Base-by-base conservation (phyloP, 192 early-diverging fungal species). In the Coemansia sp. region DNA sequence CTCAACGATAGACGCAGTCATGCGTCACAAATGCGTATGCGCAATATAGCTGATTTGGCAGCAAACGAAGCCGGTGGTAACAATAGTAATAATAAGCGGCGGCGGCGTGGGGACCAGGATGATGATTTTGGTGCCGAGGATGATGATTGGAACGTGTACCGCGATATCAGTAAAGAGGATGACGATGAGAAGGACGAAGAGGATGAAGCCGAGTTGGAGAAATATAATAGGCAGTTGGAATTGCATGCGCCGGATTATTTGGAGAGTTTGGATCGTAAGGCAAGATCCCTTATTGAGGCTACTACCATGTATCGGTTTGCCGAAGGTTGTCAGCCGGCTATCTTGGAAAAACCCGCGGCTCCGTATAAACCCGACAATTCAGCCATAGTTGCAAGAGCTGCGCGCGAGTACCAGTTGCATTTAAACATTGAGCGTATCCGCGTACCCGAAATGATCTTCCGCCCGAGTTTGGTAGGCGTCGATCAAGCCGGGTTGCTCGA, bases 101-200 rank as follows among this genome's bases (percentile, higher is more conserved):
- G 83, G 20, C 68, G 79, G 31, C 72, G 79, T 10, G 76, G 76
- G 22, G 80, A 75, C 20, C 66, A 74, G 25, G 94, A 94, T 73
- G 95, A 97, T 61, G 92, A 89, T 4, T 97, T 97, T 84, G 95
- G 95, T n/a, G 89, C 89, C 5, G 91, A 95, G 63, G 94, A 95
- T 69, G 91, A 88, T 8, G 94, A 96, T 75, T 97, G 95, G 95
- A 87, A 88, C 71, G 85, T 97, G 40, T 97, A 97, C 68, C 85
- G 92, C 42, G 90, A 93, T 69, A 94, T 97, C 51, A 94, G 91
- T 72, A 90, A 94, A 48, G 86, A 87, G 12, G 91, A 92, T n/a
- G 91, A 90, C 4, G 72, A 69, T n/a, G 94, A 94, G 49, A 91
- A 94, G 51, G 86, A 87, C 2, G 91, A 92, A 40, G 87, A 90